These are phyloP conservation scores for Hymenoscyphus albidus DNA, from an alignment of 2,329 filamentous ascomycete genomes.

Conservation along the genomic window DNA sequence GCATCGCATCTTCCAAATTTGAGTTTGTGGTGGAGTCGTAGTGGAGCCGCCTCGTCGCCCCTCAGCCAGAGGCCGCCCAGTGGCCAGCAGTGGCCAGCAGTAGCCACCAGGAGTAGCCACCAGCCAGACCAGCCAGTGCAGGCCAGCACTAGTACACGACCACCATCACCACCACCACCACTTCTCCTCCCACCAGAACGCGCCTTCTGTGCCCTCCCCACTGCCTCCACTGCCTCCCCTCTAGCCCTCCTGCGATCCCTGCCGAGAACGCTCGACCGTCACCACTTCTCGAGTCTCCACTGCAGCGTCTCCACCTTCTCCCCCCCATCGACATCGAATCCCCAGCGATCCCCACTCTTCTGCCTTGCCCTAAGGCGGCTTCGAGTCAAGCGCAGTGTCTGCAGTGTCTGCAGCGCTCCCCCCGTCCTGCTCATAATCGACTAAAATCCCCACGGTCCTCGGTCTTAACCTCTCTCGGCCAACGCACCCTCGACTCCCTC, in stretches of 20 bases:
- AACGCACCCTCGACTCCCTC: neutral
- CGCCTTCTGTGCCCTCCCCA: too few species aligned
- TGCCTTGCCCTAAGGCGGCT: constrained; percentile 5
- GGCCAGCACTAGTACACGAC: too few species aligned
- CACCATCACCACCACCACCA: too few species aligned
- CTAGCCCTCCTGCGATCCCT: too few species aligned
- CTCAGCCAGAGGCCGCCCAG: neutral
- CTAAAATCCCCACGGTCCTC: constrained; percentile 11
- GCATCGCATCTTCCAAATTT: constrained; percentile 4
- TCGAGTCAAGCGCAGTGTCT: constrained; percentile 2
- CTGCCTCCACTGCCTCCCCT: too few species aligned
- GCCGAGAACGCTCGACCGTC: neutral
- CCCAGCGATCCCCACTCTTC: neutral
- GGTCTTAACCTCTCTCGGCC: constrained; percentile 26
- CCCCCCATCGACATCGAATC: too few species aligned
- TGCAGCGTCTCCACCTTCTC: neutral
- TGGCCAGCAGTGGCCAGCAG: neutral
- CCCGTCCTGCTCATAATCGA: neutral
- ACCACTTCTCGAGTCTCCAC: neutral
- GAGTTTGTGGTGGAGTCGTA: constrained; percentile 8
- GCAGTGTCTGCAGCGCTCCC: neutral
- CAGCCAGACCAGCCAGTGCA: too few species aligned
- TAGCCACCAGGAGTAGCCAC: too few species aligned
- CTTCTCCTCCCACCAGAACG: too few species aligned
- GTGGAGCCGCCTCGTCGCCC: neutral